phyloP scores from a whole-genome alignment of 1,139 yeast genomes.

The Candida smagusa region DNA sequence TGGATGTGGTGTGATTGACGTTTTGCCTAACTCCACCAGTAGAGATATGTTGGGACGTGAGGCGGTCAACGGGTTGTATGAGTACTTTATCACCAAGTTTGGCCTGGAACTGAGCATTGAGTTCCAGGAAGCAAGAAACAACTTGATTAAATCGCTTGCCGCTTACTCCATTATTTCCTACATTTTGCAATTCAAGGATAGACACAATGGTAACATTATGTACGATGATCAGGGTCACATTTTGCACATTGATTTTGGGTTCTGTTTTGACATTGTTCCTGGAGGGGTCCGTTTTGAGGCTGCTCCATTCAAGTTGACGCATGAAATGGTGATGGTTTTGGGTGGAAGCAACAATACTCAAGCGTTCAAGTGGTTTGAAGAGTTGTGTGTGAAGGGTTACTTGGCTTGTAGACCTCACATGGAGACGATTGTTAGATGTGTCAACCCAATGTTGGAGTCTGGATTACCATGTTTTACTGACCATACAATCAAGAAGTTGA shows the following conservation, averaged over 20 bases:
- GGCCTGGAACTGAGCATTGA: slow-evolving; percentile 91
- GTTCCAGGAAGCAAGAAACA: slow-evolving; percentile 87
- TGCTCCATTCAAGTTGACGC: slow-evolving; percentile 94
- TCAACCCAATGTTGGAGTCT: slow-evolving; percentile 89
- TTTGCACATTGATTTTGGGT: slow-evolving; percentile 95
- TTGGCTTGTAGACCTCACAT: slow-evolving; percentile 86
- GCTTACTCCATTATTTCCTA: slow-evolving; percentile 94
- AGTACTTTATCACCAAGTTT: slow-evolving; percentile 86
- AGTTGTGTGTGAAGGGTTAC: slow-evolving; percentile 88
- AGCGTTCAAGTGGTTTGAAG: slow-evolving; percentile 93
- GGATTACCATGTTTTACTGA: slow-evolving; percentile 95
- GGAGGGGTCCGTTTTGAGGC: slow-evolving; percentile 98
- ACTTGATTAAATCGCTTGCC: slow-evolving; percentile 90
- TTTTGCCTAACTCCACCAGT: slow-evolving; percentile 88
- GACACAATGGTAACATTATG: slow-evolving; percentile 99
- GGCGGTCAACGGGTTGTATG: slow-evolving; percentile 95
- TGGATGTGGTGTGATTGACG: slow-evolving; percentile 98
- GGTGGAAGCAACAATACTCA: slow-evolving; percentile 86
- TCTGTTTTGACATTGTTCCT: slow-evolving; percentile 97
- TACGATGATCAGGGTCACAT: slow-evolving; percentile 94
- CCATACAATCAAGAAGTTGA: slow-evolving; percentile 73
- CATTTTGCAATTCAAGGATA: slow-evolving; percentile 89
- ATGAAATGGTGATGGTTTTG: slow-evolving; percentile 93
- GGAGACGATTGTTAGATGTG: slow-evolving; percentile 82
- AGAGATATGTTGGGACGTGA: slow-evolving; percentile 99